phyloP scores from a whole-genome alignment of 805 yeast species.

The Candida ortonii region DNA sequence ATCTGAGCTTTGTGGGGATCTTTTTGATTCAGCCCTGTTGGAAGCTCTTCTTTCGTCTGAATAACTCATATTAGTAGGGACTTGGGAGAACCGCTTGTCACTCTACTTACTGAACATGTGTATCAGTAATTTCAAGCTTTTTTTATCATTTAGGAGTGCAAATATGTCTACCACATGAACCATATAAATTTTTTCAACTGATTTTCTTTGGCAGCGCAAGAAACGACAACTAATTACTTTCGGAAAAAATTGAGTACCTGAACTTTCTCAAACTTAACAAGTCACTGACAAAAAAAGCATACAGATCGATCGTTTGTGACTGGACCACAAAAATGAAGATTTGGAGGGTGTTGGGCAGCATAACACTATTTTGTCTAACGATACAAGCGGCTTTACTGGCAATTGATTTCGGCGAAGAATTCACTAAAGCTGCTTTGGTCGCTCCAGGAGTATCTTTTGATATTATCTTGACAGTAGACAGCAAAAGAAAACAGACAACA shows the following conservation, averaged over 20 bases:
- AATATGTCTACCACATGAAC: too few species aligned
- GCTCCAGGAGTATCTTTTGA: slow-evolving; percentile 92
- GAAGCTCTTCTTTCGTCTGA: slow-evolving; percentile 27
- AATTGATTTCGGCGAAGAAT: slow-evolving; percentile 85
- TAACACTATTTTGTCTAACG: slow-evolving; percentile 1
- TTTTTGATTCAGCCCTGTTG: slow-evolving; percentile 16
- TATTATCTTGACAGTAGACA: slow-evolving; percentile 82
- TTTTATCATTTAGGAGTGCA: too few species aligned
- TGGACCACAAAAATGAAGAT: slow-evolving; percentile 14
- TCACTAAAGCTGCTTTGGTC: slow-evolving; percentile 79
- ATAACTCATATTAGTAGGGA: not conserved
- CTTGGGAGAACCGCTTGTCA: too few species aligned
- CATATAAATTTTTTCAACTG: too few species aligned
- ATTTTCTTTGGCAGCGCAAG: too few species aligned
- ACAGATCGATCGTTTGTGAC: too few species aligned
- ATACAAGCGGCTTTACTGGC: slow-evolving; percentile 70
- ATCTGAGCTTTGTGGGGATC: slow-evolving; percentile 1
- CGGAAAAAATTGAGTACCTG: too few species aligned
- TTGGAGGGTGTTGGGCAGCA: not conserved
- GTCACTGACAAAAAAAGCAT: too few species aligned
- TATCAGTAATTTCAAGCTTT: not conserved
- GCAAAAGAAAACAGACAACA: slow-evolving; percentile 84
- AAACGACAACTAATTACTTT: too few species aligned
- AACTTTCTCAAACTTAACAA: too few species aligned
- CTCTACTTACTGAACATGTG: slow-evolving; percentile 8